These are phyloP conservation scores for Alternaria arborescens DNA, from an alignment of 2,329 filamentous ascomycete species.

Conservation along the genomic window DNA sequence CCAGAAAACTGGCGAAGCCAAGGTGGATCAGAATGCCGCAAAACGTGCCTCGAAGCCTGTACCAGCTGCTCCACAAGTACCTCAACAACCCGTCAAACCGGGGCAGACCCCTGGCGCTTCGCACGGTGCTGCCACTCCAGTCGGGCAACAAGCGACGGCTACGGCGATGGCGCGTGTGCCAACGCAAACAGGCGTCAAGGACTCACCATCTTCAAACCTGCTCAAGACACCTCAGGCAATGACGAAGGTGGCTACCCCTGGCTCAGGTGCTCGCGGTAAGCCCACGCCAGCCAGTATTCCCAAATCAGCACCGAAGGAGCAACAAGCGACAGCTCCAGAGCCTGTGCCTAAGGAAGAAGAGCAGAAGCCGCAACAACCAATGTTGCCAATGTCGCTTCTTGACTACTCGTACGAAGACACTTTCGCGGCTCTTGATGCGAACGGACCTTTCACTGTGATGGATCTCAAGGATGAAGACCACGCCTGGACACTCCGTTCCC, in stretches of 20 bases:
- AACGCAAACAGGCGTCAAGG: slow-evolving; percentile 50
- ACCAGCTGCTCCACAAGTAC: slow-evolving; percentile 31
- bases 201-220: slow-evolving; percentile 48
- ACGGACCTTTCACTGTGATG: slow-evolving; percentile 42
- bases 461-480: slow-evolving; percentile 49
- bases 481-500: slow-evolving; percentile 45
- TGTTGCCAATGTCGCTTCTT: slow-evolving; percentile 39
- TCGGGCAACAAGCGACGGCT: slow-evolving; percentile 37
- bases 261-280: slow-evolving; percentile 41
- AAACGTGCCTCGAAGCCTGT: slow-evolving; percentile 35
- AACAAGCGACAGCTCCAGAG: slow-evolving; percentile 24
- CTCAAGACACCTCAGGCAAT: slow-evolving; percentile 50
- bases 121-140: slow-evolving; percentile 49
- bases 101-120: slow-evolving; percentile 45
- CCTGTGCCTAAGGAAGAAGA: slow-evolving; percentile 34
- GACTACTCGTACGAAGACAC: slow-evolving; percentile 47
- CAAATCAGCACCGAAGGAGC: slow-evolving; percentile 39
- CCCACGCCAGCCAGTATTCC: slow-evolving; percentile 43
- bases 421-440: slow-evolving; percentile 43
- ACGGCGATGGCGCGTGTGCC: slow-evolving; percentile 51
- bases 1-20: slow-evolving; percentile 53
- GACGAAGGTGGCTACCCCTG: slow-evolving; percentile 46
- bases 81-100: slow-evolving; percentile 41
- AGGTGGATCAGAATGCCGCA: slow-evolving; percentile 32
- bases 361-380: slow-evolving; percentile 26